Conservation (phyloP, 2,329 filamentous ascomycete species). For the Colletotrichum orchidophilum region DNA sequence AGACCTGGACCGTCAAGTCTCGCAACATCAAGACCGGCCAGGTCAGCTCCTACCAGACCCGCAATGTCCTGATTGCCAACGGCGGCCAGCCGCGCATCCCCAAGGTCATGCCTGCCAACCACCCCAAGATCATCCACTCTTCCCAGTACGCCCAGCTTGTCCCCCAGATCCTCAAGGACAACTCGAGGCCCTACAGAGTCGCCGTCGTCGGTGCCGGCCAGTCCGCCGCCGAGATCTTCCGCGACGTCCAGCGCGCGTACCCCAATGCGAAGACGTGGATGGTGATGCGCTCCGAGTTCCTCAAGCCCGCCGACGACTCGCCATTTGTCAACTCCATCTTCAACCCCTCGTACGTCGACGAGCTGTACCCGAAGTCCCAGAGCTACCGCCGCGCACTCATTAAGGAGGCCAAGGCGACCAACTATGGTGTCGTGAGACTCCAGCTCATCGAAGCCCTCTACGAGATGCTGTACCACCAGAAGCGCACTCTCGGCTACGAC, state of each 20-base stretch:
- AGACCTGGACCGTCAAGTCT: constrained; percentile 74
- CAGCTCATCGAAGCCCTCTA: constrained; percentile 90
- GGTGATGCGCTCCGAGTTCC: constrained; percentile 82
- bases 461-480: constrained; percentile 87
- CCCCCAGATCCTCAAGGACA: constrained; percentile 66
- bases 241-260: constrained; percentile 84
- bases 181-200: constrained; percentile 71
- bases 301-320: constrained; percentile 93
- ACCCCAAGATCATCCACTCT: constrained; percentile 85
- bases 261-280: constrained; percentile 82
- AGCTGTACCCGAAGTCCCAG: constrained; percentile 74
- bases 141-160: constrained; percentile 81
- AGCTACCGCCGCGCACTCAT: constrained; percentile 69
- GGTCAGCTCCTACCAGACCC: constrained; percentile 62
- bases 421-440: constrained; percentile 95
- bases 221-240: constrained; percentile 94
- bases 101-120: constrained; percentile 71
- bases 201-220: constrained; percentile 91
- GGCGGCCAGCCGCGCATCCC: constrained; percentile 76
- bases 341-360: constrained; percentile 81
- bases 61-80: constrained; percentile 71
- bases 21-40: constrained; percentile 68
- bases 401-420: constrained; percentile 80
- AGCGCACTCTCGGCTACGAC: constrained; percentile 73
- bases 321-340: constrained; percentile 98